Evolutionary conservation across 768 basidiomycete genomes (phyloP), one percentile per base, ranked within the genome.

Genomic region (Russula earlei): DNA sequence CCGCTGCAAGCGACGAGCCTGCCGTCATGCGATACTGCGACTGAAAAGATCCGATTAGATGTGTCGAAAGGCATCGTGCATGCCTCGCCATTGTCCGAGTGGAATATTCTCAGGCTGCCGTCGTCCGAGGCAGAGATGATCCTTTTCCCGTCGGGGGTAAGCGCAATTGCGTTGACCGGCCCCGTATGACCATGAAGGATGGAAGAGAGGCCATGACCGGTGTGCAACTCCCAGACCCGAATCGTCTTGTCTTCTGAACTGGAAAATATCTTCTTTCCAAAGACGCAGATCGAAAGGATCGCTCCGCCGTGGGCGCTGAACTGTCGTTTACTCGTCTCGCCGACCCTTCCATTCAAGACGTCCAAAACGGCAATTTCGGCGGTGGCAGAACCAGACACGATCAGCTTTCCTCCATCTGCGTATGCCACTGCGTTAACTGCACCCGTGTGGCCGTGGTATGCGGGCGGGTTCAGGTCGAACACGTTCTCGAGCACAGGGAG

Each of bases 151-250:
- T 47, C 47, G 1, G 55, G 55, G 9, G 52, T 27, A 17, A 46
- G 37, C 17, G 46, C 24, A 37, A 46, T 36, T 17, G 37, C 17
- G 43, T 38, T 55, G 25, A 61, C 36, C 19, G 51, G 20, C 2
- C 27, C 50, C n/a, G 31, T 64, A 31, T 43, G 44, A 52, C 74
- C 64, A 45, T 71, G 71, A 22, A 78, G 66, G 19, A 54, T 48
- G 14, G 36, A 49, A 15, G 22, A 17, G 4, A 56, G 48, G 4
- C 19, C 22, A 7, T 45, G 17, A 27, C 53, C 57, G 3, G 53
- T 49, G 34, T 33, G 34, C 6, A 49, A 19, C 2, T 59, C 44
- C 58, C 54, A 59, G 10, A 56, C 11, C n/a, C 57, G 46, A n/a
- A 58, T 57, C 10, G 53, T 49, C 17, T 14, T 25, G 49, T 58